phyloP scores from a whole-genome alignment of 345 rosid genomes.

The Dovyalis caffra region DNA sequence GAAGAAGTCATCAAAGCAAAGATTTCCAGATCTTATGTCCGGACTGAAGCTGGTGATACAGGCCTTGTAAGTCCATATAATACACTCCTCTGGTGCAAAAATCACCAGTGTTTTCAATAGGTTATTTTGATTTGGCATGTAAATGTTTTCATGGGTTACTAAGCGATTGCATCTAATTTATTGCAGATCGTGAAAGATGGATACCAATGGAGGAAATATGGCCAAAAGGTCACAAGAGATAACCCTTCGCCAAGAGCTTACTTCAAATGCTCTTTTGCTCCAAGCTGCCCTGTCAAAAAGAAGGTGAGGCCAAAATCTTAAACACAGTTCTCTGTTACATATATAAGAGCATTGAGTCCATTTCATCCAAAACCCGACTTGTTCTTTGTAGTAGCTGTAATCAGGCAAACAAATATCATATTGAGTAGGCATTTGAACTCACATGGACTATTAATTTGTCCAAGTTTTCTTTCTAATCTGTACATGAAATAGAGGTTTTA shows the following conservation, averaged over 20 bases:
- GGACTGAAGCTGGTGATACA: conserved; percentile 72
- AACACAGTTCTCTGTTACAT: background rate
- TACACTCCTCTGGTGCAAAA: background rate
- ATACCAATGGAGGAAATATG: conserved; percentile 98
- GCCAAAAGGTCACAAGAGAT: conserved; percentile 98
- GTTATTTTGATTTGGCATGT: background rate
- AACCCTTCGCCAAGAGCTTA: conserved; percentile 98
- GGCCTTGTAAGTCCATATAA: conserved; percentile 56
- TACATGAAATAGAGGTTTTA: background rate
- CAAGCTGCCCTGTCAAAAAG: conserved; percentile 93
- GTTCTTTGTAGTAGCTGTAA: background rate
- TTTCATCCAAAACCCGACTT: background rate
- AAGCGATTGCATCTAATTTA: background rate
- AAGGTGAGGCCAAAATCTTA: conserved; percentile 45
- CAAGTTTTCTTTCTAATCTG: background rate
- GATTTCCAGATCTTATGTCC: conserved; percentile 52
- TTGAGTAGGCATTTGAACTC: background rate
- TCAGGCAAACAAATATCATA: background rate
- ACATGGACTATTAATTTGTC: background rate
- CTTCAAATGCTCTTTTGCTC: conserved; percentile 96
- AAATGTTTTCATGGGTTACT: background rate
- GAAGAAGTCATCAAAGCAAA: conserved; percentile 77
- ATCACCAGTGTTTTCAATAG: background rate
- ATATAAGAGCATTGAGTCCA: background rate
- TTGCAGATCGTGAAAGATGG: conserved; percentile 91